These are phyloP conservation scores for Lasiosphaeria miniovina DNA, from an alignment of 495 filamentous ascomycete species.

Conservation along the genomic window DNA sequence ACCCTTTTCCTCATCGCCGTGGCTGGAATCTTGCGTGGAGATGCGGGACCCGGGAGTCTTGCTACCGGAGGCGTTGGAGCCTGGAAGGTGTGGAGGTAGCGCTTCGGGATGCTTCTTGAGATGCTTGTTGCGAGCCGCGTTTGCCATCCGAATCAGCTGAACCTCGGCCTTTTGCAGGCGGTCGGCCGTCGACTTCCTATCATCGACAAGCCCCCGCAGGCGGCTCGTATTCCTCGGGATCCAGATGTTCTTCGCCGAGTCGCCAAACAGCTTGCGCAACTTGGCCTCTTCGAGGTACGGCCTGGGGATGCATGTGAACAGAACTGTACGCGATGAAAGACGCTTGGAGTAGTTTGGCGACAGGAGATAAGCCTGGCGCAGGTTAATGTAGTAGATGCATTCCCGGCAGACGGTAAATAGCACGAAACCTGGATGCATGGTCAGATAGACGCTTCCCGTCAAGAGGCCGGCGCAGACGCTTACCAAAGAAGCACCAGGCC, in stretches of 20 bases:
- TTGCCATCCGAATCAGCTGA: conserved; percentile 59
- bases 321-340: conserved; percentile 65
- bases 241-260: conserved; percentile 60
- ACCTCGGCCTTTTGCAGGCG: conserved; percentile 66
- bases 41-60: not conserved
- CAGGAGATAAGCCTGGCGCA: conserved; percentile 70
- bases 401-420: conserved; percentile 66
- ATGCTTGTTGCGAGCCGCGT: conserved; percentile 50
- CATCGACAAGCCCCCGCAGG: conserved; percentile 54
- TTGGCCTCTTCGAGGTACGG: conserved; percentile 55
- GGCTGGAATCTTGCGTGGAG: not conserved
- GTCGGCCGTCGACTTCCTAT: conserved; percentile 57
- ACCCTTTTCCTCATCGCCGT: conserved; percentile 25
- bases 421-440: conserved; percentile 48
- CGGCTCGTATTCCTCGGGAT: conserved; percentile 55
- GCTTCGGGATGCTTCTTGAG: conserved; percentile 42
- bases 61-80: not conserved
- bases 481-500: conserved; percentile 64
- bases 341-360: conserved; percentile 62
- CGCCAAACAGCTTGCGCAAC: conserved; percentile 58
- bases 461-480: conserved; percentile 18
- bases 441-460: not conserved
- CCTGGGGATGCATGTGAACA: conserved; percentile 66
- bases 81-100: conserved; percentile 10
- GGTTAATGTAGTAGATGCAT: conserved; percentile 64